Conservation (phyloP, 2,329 filamentous ascomycete species). For the Monilinia vaccinii-corymbosi region DNA sequence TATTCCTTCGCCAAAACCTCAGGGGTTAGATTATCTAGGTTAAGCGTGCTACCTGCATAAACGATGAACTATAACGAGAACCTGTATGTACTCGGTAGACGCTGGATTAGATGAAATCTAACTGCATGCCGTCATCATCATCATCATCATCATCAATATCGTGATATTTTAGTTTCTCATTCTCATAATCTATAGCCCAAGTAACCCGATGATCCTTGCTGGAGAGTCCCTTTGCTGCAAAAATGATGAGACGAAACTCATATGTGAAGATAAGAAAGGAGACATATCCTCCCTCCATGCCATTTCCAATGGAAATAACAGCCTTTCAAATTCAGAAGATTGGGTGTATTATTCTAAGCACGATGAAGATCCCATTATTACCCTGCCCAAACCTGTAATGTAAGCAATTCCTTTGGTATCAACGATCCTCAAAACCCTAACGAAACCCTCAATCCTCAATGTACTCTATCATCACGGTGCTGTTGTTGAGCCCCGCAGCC, state of each 20-base stretch:
- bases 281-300: not conserved
- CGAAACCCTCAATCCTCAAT: slow-evolving; percentile 38
- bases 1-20: not conserved
- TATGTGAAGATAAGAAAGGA: not conserved
- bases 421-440: not conserved
- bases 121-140: not conserved
- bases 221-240: not conserved
- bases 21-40: not conserved
- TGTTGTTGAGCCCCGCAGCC: slow-evolving; percentile 80
- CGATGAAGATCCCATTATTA: not conserved
- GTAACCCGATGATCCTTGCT: not conserved
- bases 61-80: not conserved
- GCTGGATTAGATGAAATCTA: too few relatives aligned
- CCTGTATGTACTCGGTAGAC: too few relatives aligned
- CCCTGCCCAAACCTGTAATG: not conserved
- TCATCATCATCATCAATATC: not conserved
- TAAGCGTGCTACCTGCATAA: not conserved
- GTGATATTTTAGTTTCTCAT: not conserved
- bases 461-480: slow-evolving; percentile 92
- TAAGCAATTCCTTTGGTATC: slow-evolving; percentile 4
- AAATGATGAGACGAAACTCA: not conserved
- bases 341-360: not conserved
- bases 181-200: not conserved
- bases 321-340: not conserved
- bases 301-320: not conserved